Percentiles rank a stretch among this genome's conserved stretches.
Conservation (phyloP, 441 rosid genomes). For the Erodium texanum region DNA sequence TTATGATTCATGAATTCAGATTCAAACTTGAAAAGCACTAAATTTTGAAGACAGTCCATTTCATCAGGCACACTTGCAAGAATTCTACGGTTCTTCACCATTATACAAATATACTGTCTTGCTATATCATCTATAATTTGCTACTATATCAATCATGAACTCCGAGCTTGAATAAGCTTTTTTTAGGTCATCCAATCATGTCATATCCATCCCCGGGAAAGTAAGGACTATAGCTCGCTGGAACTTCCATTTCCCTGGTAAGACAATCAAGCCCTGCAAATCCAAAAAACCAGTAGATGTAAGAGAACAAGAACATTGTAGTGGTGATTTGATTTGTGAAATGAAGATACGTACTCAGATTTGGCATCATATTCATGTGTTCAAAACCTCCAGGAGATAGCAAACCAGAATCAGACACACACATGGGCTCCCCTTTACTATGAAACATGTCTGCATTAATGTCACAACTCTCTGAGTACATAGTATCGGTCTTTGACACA, state of each 20-base stretch:
- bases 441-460: constrained; percentile 24
- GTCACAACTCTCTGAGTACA: constrained; percentile 38
- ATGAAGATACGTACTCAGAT: neutral
- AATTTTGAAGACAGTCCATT: no score
- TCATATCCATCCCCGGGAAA: neutral
- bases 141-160: no score
- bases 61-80: no score
- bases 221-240: constrained; percentile 4
- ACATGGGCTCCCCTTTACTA: constrained; percentile 25
- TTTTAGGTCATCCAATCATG: no score
- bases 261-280: neutral
- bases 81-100: no score
- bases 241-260: neutral
- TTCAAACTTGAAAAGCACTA: no score
- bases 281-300: neutral
- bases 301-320: neutral
- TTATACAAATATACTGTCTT: no score
- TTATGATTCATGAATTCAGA: no score
- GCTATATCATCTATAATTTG: no score
- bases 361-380: constrained; percentile 1
- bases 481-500: constrained; percentile 31
- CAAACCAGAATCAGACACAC: constrained; percentile 4
- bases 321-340: neutral
- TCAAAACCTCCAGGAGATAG: neutral
- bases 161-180: no score